Conservation (phyloP, 352 stramenopile genomes). For the Globisporangium yorkense region DNA sequence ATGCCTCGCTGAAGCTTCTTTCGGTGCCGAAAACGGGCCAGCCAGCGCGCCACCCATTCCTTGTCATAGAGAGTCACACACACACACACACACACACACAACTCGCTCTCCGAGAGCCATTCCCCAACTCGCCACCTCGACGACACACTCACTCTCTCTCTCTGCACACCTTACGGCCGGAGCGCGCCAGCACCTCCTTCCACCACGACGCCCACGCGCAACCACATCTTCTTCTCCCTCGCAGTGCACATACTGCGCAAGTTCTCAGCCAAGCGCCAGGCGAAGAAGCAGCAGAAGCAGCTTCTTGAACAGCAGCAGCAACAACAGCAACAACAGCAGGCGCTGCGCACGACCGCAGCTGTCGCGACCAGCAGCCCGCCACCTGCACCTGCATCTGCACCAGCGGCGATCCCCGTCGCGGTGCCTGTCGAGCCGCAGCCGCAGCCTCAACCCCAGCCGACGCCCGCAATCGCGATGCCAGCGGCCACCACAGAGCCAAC, state of each 20-base stretch:
- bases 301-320: conserved; percentile 1
- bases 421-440: neutral
- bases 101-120: conserved; percentile 1
- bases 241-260: conserved; percentile 14
- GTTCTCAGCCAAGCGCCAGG: conserved; percentile 2
- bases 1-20: neutral
- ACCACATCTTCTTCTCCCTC: conserved; percentile 13
- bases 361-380: neutral
- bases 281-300: neutral
- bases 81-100: neutral
- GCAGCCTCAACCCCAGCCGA: neutral
- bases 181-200: neutral
- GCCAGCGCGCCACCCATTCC: neutral
- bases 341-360: neutral
- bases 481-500: conserved; percentile 8
- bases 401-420: neutral
- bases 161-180: neutral
- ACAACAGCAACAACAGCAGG: conserved; percentile 3
- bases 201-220: conserved; percentile 2
- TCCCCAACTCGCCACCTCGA: neutral
- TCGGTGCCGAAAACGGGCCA: too few relatives aligned
- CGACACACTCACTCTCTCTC: neutral
- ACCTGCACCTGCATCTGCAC: neutral
- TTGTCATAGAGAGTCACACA: neutral
- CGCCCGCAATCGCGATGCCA: conserved; percentile 10